A percentile compares a stretch with the other conserved stretches of the same genome.
phyloP scores from a whole-genome alignment of 805 yeast species.

The Zygoascus tannicola region DNA sequence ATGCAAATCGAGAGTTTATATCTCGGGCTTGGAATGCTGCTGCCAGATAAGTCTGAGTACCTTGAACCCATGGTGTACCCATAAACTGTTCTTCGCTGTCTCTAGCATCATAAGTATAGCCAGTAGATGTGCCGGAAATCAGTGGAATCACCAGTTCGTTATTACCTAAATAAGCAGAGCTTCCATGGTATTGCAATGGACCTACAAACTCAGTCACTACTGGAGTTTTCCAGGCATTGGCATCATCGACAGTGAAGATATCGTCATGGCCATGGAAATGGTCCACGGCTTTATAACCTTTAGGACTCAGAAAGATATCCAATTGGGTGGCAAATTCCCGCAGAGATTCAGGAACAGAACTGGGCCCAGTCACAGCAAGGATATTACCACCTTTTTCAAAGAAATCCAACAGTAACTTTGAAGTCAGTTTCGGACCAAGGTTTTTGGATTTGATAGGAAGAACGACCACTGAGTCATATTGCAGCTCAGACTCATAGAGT shows the following conservation, averaged over 20 bases:
- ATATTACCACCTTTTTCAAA: conserved; percentile 67
- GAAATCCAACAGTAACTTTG: conserved; percentile 48
- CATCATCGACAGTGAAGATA: conserved; percentile 18
- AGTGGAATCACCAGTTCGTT: conserved; percentile 64
- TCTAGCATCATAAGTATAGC: conserved; percentile 44
- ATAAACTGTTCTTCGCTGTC: conserved; percentile 34
- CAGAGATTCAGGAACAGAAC: conserved; percentile 48
- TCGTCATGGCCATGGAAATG: conserved; percentile 41
- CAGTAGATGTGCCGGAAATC: conserved; percentile 53
- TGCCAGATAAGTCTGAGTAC: conserved; percentile 65
- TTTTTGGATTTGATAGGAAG: conserved; percentile 45
- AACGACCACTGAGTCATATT: conserved; percentile 48
- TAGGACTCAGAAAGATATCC: conserved; percentile 80
- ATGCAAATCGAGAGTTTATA: conserved; percentile 61
- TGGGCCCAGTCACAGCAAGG: conserved; percentile 48
- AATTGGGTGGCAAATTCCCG: conserved; percentile 64
- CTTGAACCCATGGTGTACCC: conserved; percentile 58
- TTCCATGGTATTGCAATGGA: conserved; percentile 37
- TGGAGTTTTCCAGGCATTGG: conserved; percentile 7
- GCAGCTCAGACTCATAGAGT: conserved; percentile 34
- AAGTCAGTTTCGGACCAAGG: conserved; percentile 33
- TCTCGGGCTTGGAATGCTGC: conserved; percentile 72
- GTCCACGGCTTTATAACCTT: conserved; percentile 53
- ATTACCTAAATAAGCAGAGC: conserved; percentile 63
- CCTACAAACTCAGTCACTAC: conserved; percentile 6